Evolutionary conservation across 1,284 basidiomycete species (phyloP).

Genomic region (Xerocomus amazonicus): DNA sequence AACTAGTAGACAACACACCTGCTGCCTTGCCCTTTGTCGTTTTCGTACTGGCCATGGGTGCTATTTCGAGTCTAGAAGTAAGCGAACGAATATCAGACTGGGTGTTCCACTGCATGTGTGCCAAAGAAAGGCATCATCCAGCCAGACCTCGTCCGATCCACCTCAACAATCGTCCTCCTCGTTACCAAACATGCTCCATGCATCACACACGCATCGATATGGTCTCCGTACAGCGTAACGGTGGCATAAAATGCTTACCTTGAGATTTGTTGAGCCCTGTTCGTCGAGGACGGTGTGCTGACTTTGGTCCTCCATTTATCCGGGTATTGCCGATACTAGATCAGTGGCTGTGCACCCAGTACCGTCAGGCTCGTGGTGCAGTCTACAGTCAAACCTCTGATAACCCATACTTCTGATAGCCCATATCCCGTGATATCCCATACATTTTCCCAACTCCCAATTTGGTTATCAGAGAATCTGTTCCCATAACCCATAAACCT

Average conservation of each 20-base stretch:
- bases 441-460: no score
- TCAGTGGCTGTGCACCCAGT: conserved; percentile 22
- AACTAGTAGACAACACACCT: conserved; percentile 35
- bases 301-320: background rate
- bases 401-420: no score
- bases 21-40: conserved; percentile 58
- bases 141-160: conserved; percentile 19
- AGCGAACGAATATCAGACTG: no score
- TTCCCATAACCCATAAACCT: no score
- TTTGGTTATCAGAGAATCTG: no score
- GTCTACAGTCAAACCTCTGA: no score
- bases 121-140: conserved; percentile 14
- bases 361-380: no score
- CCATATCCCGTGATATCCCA: no score
- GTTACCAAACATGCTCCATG: no score
- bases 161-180: conserved; percentile 1
- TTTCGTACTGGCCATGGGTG: conserved; percentile 60
- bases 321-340: conserved; percentile 24
- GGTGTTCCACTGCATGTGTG: no score
- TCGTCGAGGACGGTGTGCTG: conserved; percentile 18
- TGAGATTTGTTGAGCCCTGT: conserved; percentile 25
- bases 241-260: conserved; percentile 18
- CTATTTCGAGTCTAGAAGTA: conserved; percentile 7
- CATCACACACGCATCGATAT: background rate
- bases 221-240: background rate